Evolutionary conservation across 2,329 filamentous ascomycete species (phyloP).

Genomic region (Coleophoma eucalyptorum): DNA sequence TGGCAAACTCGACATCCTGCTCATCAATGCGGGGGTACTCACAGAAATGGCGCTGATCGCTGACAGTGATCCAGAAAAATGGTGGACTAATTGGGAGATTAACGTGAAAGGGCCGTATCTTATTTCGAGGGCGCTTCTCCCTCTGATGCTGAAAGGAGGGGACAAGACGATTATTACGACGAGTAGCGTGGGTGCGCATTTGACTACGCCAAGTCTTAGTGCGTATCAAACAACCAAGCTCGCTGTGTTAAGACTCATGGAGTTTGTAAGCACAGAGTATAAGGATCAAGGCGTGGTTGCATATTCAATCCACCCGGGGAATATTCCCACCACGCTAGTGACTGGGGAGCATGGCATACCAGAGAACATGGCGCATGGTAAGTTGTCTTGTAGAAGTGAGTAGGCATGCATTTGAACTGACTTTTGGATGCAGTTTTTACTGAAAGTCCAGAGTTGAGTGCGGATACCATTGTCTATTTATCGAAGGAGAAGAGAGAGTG

Average conservation of each 20-base stretch:
- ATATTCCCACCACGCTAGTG: slow-evolving; percentile 16
- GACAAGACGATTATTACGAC: slow-evolving; percentile 43
- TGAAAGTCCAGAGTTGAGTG: slow-evolving; percentile 29
- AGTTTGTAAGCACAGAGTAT: slow-evolving; percentile 32
- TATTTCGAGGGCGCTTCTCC: slow-evolving; percentile 38
- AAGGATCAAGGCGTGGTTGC: slow-evolving; percentile 33
- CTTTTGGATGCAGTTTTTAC: slow-evolving; percentile 25
- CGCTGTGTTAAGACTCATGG: background rate
- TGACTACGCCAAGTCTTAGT: slow-evolving; percentile 30
- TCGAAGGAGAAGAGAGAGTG: slow-evolving; percentile 37
- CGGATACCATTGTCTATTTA: slow-evolving; percentile 40
- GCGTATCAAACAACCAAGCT: slow-evolving; percentile 43
- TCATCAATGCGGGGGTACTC: slow-evolving; percentile 41
- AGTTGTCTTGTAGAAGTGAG: background rate
- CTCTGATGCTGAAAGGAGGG: slow-evolving; percentile 18
- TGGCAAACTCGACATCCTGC: slow-evolving; percentile 34
- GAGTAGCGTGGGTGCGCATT: slow-evolving; percentile 37
- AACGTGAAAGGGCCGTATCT: slow-evolving; percentile 46
- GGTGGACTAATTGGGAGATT: slow-evolving; percentile 39
- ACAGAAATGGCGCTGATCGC: slow-evolving; percentile 2
- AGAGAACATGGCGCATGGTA: slow-evolving; percentile 8
- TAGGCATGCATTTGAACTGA: background rate
- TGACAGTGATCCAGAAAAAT: slow-evolving; percentile 26
- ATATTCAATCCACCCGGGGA: slow-evolving; percentile 34
- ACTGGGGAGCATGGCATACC: slow-evolving; percentile 8